Conservation (phyloP, 2,329 filamentous ascomycete genomes). For the Pseudogymnoascus sp. region DNA sequence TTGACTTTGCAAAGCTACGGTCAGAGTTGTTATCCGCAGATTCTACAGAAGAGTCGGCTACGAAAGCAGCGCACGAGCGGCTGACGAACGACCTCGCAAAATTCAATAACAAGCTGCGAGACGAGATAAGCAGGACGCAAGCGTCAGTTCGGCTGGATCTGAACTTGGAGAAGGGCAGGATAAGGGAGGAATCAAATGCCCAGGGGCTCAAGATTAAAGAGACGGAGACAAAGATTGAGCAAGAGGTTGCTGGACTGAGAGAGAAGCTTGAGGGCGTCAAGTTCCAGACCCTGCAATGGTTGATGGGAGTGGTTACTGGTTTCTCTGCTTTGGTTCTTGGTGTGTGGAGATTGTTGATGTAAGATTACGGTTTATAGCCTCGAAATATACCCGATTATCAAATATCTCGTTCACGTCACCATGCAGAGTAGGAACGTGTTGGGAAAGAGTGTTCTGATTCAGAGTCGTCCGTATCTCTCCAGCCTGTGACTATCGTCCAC, state of each 20-base stretch:
- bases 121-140: conserved; percentile 91
- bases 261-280: conserved; percentile 96
- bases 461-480: not conserved
- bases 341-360: conserved; percentile 65
- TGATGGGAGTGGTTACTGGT: conserved; percentile 75
- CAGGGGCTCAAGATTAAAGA: conserved; percentile 98
- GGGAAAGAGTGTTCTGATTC: not conserved
- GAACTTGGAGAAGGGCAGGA: conserved; percentile 93
- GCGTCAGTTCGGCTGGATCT: conserved; percentile 86
- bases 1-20: conserved; percentile 94
- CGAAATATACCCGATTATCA: not conserved
- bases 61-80: conserved; percentile 81
- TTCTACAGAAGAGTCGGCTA: conserved; percentile 81
- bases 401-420: not conserved
- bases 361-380: conserved; percentile 44
- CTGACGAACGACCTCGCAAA: conserved; percentile 93
- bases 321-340: conserved; percentile 52
- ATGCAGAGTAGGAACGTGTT: not conserved
- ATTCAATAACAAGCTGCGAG: conserved; percentile 76
- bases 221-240: conserved; percentile 96
- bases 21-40: conserved; percentile 89
- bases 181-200: conserved; percentile 88
- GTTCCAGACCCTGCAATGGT: conserved; percentile 95
- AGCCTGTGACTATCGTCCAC: not conserved
- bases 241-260: conserved; percentile 82